Base-by-base conservation (phyloP, 2,329 filamentous ascomycete species). In the Biscogniauxia mediterranea region DNA sequence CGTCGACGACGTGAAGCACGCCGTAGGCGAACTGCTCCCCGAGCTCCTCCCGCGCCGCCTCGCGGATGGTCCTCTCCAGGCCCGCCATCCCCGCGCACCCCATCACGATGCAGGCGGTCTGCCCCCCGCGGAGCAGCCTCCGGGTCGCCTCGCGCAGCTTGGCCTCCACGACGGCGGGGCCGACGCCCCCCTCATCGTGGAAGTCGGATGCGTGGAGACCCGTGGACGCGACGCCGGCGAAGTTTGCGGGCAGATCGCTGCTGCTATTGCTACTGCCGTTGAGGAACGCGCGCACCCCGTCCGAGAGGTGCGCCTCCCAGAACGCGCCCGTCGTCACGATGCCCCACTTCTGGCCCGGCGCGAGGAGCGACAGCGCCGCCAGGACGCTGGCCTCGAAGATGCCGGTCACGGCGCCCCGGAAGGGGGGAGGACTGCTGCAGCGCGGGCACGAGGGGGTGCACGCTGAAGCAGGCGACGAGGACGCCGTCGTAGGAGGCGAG, bases 71-170 rank as follows among this genome's bases (percentile, higher is more conserved):
- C 50, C 86, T 81, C 68, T 95, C 90, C 77, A 97, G 83, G 0
- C 93, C 93, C 0, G 89, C 88, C 93, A 97, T 97, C 0, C 93
- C 93, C 2, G 91, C 93, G 74, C 93, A 97, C 0, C 93, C 93
- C 79, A 97, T 83, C 70, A 92, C 90, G 7, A 97, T 85, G 23
- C 88, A 90, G 4, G 81, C 79, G 0, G 93, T 84, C 3, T 80
- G 78, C 0, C 82, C 79, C 13, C 79, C 80, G 7, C 72, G 73
- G 26, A 96, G 76, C 25, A 97, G 77, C 56, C 82, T 79, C 73
- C 82, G 85, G 0, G 91, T 90, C 0, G 93, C 92, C 17, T 85
- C 82, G 66, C 82, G 87, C 72, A 97, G 85, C 69, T 85, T 87
- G 61, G 74, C 73, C 46, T 80, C 79, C 46, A 97, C 86, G 63